Evolutionary conservation across 306 rosid genomes (phyloP).

Genomic region (Hylodesmum podocarpum): DNA sequence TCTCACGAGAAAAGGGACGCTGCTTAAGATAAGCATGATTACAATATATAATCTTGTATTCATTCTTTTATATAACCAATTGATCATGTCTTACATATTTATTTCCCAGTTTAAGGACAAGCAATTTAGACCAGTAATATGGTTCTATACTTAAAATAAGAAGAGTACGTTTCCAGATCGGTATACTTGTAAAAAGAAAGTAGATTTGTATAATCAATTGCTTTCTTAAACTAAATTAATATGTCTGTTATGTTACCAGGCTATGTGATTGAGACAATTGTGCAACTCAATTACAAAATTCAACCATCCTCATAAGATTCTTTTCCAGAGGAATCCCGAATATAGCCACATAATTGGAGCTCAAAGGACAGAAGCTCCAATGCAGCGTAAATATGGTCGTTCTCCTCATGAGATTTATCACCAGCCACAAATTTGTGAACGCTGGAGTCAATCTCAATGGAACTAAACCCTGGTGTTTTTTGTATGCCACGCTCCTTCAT

Average conservation of each 20-base stretch:
- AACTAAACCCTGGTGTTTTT: conserved; percentile 75
- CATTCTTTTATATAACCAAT: not conserved
- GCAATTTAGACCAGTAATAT: not conserved
- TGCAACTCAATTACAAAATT: conserved; percentile 18
- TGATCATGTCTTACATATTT: not conserved
- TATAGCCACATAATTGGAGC: conserved; percentile 61
- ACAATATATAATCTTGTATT: not conserved
- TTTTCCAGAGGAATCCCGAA: conserved; percentile 41
- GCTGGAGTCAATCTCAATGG: conserved; percentile 70
- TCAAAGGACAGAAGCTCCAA: conserved; percentile 67
- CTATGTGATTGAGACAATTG: not conserved
- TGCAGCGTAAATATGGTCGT: conserved; percentile 38
- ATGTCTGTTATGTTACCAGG: not conserved
- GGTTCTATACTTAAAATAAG: not conserved
- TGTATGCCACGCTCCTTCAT: conserved; percentile 74
- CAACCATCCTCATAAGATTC: conserved; percentile 43
- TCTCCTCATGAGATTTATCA: conserved; percentile 62
- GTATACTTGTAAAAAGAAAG: not conserved
- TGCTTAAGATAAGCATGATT: not conserved
- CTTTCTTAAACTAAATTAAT: conserved; percentile 10
- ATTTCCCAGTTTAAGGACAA: not conserved
- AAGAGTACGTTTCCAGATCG: not conserved
- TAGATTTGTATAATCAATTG: not conserved
- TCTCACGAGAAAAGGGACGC: not conserved
- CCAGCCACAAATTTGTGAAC: conserved; percentile 77